These are phyloP conservation scores for Trichoderma atroviride DNA, from an alignment of 2,329 filamentous ascomycete species.

Conservation along the genomic window DNA sequence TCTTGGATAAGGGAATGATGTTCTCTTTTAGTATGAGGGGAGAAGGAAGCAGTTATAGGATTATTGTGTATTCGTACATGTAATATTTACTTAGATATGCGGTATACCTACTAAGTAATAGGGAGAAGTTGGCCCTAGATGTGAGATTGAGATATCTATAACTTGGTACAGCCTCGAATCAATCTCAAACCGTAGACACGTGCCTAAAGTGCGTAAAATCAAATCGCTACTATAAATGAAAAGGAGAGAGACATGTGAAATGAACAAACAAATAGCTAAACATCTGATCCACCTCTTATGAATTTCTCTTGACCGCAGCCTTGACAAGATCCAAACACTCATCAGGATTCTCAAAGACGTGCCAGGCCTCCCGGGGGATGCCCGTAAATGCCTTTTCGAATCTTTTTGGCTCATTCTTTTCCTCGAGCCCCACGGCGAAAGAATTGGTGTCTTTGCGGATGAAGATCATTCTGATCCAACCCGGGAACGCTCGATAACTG, in stretches of 20 bases:
- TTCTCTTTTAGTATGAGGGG: neutral
- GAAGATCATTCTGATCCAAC: conserved; percentile 81
- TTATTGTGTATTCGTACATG: neutral
- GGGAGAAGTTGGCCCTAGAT: neutral
- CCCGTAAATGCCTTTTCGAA: conserved; percentile 83
- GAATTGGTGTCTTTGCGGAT: conserved; percentile 83
- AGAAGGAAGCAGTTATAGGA: neutral
- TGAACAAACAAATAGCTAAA: neutral
- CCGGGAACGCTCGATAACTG: conserved; percentile 64
- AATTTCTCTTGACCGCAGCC: conserved; percentile 31
- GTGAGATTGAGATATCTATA: neutral
- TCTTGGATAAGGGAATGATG: neutral
- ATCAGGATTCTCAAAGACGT: conserved; percentile 76
- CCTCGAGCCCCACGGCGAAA: conserved; percentile 66
- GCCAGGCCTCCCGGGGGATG: conserved; percentile 72
- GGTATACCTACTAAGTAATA: neutral
- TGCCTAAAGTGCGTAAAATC: neutral
- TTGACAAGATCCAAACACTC: conserved; percentile 56
- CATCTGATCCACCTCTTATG: neutral
- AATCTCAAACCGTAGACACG: neutral
- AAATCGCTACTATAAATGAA: neutral
- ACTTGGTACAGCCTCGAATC: neutral
- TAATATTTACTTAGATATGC: neutral
- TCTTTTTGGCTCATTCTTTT: conserved; percentile 72
- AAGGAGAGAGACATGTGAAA: neutral